A percentile compares a stretch with the other conserved stretches of the same genome.
Evolutionary conservation across 306 rosid species (phyloP).

Genomic region (Pterocarpus santalinus): DNA sequence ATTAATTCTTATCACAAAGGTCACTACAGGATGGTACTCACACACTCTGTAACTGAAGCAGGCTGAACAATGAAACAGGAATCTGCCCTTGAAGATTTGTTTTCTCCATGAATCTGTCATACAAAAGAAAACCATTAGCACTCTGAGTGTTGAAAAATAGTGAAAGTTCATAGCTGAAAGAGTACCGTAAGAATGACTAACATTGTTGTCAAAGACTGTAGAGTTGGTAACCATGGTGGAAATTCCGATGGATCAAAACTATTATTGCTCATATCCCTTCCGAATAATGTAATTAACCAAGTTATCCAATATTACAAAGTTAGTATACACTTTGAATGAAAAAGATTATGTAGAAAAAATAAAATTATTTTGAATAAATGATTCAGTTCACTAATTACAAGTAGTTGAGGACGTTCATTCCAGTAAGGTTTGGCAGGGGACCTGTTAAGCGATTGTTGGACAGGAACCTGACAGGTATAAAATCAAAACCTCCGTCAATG

Average conservation of each 20-base stretch:
- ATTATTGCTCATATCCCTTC: constrained; percentile 70
- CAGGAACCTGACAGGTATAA: constrained; percentile 57
- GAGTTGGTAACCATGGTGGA: constrained; percentile 61
- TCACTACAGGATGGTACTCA: constrained; percentile 48
- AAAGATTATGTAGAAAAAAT: not conserved
- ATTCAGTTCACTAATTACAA: constrained; percentile 53
- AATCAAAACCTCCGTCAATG: constrained; percentile 21
- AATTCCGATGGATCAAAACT: constrained; percentile 55
- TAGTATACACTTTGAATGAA: constrained; percentile 27
- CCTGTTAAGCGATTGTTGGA: constrained; percentile 73
- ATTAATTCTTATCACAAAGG: not conserved
- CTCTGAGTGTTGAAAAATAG: constrained; percentile 28
- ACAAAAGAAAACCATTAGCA: constrained; percentile 39
- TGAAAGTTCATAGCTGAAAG: not conserved
- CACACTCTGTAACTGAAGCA: constrained; percentile 63
- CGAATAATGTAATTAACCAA: constrained; percentile 35
- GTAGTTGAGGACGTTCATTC: constrained; percentile 56
- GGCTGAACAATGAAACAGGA: constrained; percentile 61
- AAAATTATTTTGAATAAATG: constrained; percentile 12
- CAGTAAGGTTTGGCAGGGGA: constrained; percentile 58
- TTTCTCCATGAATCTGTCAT: constrained; percentile 64
- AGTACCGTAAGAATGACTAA: constrained; percentile 48
- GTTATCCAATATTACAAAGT: not conserved
- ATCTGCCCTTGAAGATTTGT: constrained; percentile 57
- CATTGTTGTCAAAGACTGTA: constrained; percentile 63